These are phyloP conservation scores for Sporodiniella umbellata DNA, from an alignment of 371 early-diverging fungal species.

Conservation along the genomic window DNA sequence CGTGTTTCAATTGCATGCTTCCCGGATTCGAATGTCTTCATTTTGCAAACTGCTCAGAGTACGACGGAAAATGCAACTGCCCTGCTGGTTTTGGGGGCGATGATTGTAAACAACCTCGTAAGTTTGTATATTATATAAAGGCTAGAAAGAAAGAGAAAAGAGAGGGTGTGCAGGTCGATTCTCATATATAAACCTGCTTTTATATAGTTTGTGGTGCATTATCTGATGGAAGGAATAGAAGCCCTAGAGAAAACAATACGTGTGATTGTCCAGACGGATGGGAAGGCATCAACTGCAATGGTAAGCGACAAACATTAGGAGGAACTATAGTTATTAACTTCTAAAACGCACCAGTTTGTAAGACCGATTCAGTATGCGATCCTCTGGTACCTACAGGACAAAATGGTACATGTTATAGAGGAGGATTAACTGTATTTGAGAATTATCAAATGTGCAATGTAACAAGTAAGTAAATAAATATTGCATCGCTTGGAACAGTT, in stretches of 20 bases:
- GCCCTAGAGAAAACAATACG: conserved; percentile 51
- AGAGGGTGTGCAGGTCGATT: too few relatives aligned
- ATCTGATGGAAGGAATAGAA: conserved; percentile 62
- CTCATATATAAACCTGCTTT: too few relatives aligned
- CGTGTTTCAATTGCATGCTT: conserved; percentile 83
- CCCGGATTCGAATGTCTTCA: conserved; percentile 75
- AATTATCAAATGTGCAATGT: conserved; percentile 88
- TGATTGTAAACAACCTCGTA: conserved; percentile 79
- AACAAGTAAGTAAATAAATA: conserved; percentile 66
- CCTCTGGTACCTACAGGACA: conserved; percentile 69
- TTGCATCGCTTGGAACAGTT: background rate
- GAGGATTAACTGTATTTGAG: conserved; percentile 71
- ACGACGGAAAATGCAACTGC: conserved; percentile 81
- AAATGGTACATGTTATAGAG: conserved; percentile 84
- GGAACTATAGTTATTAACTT: too few relatives aligned
- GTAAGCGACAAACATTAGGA: conserved; percentile 37
- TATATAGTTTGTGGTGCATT: conserved; percentile 63
- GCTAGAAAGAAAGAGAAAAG: too few relatives aligned
- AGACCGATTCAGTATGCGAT: conserved; percentile 70
- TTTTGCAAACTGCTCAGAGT: conserved; percentile 75
- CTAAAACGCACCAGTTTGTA: too few relatives aligned
- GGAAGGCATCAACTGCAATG: conserved; percentile 91
- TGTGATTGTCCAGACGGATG: conserved; percentile 87
- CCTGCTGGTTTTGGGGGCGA: conserved; percentile 89
- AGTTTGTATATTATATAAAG: conserved; percentile 19